These are phyloP conservation scores for Xylariaceae sp. DNA, from an alignment of 2,329 filamentous ascomycete genomes.

Conservation along the genomic window DNA sequence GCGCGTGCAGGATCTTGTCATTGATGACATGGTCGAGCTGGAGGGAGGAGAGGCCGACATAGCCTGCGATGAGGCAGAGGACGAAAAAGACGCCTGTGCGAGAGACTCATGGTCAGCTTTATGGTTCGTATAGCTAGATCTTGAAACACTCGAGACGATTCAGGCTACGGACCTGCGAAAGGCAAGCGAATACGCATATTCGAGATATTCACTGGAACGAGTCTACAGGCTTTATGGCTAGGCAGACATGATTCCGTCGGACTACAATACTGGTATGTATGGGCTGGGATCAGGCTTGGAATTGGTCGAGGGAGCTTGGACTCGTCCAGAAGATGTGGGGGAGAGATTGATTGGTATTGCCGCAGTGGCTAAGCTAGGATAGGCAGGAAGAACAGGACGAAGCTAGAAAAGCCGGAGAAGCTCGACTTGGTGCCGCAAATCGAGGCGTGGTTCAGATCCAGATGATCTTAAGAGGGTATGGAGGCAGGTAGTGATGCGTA, in stretches of 20 bases:
- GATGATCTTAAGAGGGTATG: background rate
- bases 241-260: constrained; percentile 17
- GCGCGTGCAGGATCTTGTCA: constrained; percentile 82
- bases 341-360: background rate
- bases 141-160: background rate
- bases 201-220: constrained; percentile 8
- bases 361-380: background rate
- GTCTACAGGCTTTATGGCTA: constrained; percentile 12
- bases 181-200: constrained; percentile 80
- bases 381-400: background rate
- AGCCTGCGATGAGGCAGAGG: constrained; percentile 70
- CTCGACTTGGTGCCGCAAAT: background rate
- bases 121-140: background rate
- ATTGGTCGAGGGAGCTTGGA: background rate
- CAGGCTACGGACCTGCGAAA: constrained; percentile 68
- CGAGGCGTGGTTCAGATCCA: background rate
- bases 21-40: constrained; percentile 59
- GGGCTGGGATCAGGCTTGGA: background rate
- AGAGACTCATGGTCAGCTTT: constrained; percentile 6
- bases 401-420: background rate
- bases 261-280: background rate
- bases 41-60: constrained; percentile 68
- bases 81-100: constrained; percentile 60
- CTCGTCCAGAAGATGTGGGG: background rate
- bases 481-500: background rate